Base-by-base conservation (phyloP, 2,329 filamentous ascomycete species). In the Bipolaris gigantea region DNA sequence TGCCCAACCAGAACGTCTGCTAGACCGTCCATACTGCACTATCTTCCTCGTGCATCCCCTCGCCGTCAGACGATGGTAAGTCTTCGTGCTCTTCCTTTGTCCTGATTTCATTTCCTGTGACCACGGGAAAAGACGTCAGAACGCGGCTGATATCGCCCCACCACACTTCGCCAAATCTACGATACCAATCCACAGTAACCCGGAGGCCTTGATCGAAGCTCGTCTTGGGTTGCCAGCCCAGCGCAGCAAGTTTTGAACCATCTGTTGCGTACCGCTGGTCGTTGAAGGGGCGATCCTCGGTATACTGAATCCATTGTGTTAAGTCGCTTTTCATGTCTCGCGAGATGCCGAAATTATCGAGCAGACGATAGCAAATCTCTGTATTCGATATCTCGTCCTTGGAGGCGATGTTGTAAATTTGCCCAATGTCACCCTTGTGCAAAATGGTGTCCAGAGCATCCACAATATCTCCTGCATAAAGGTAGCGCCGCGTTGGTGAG, bases 401-500 rank as follows among this genome's bases (percentile, higher is more conserved):
- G 0, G 90, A 92, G 40, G 88, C 87, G 9, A 94, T 88, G 61
- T 94, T 94, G 80, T 94, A 94, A 56, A 89, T 84, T 66, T 92
- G 87, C 1, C 89, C 89, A 32, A 89, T 79, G 45, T 81, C 77
- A 18, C 90, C 90, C 65, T 85, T 86, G 80, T 94, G 90, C 21
- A 94, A 81, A 65, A 94, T 91, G 0, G 89, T 91, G 75, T 94
- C 89, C 65, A 93, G 89, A 2, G 89, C 90, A 67, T 93, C 89
- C 4, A 88, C 88, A 2, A 89, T 89, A 69, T 94, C 90, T 8
- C 85, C 87, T 2, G 88, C 90, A 64, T 87, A 93, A 8, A 94
- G 81, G 69, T 92, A 94, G 51, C 89, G 81, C 27, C 90, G 82
- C 0, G 87, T 89, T 11, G 89, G 87, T 32, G 82, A 86, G 27